phyloP scores from a whole-genome alignment of 2,329 filamentous ascomycete genomes.

The Cladosporium sp. region DNA sequence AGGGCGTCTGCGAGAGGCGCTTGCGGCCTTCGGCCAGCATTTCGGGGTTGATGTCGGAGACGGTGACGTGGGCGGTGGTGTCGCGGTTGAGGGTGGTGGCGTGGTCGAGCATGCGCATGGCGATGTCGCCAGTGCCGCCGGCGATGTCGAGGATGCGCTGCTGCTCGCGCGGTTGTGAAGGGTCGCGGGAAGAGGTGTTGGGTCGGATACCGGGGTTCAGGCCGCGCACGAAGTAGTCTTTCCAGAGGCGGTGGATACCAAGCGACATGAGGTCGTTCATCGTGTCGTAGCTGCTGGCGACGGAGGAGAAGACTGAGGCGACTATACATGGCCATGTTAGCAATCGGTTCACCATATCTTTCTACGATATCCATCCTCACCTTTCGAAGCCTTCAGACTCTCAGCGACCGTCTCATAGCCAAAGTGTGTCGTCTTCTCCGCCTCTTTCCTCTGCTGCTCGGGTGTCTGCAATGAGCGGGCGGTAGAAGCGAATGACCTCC shows the following conservation, averaged over 20 bases:
- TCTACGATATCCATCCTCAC: slow-evolving; percentile 34
- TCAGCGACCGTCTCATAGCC: slow-evolving; percentile 83
- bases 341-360: too few species aligned
- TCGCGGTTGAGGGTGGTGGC: slow-evolving; percentile 77
- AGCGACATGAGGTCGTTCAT: slow-evolving; percentile 99
- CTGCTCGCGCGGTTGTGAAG: slow-evolving; percentile 45
- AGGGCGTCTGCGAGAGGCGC: slow-evolving; percentile 63
- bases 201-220: slow-evolving; percentile 72
- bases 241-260: slow-evolving; percentile 95
- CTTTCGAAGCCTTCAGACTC: slow-evolving; percentile 67
- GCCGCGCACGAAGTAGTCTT: slow-evolving; percentile 88
- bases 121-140: slow-evolving; percentile 95
- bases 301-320: slow-evolving; percentile 86
- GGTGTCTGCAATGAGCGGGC: slow-evolving; percentile 24
- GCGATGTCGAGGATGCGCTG: slow-evolving; percentile 90
- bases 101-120: slow-evolving; percentile 91
- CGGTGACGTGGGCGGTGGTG: slow-evolving; percentile 75
- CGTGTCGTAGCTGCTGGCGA: slow-evolving; percentile 88
- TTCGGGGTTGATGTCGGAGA: slow-evolving; percentile 91
- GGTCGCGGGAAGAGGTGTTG: slow-evolving; percentile 34
- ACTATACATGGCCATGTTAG: slow-evolving; percentile 48
- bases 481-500: slow-evolving; percentile 10
- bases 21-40: slow-evolving; percentile 89
- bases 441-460: slow-evolving; percentile 34
- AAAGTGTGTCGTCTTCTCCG: slow-evolving; percentile 74